Conservation (phyloP, 768 basidiomycete genomes). For the Termitomyces sp. region DNA sequence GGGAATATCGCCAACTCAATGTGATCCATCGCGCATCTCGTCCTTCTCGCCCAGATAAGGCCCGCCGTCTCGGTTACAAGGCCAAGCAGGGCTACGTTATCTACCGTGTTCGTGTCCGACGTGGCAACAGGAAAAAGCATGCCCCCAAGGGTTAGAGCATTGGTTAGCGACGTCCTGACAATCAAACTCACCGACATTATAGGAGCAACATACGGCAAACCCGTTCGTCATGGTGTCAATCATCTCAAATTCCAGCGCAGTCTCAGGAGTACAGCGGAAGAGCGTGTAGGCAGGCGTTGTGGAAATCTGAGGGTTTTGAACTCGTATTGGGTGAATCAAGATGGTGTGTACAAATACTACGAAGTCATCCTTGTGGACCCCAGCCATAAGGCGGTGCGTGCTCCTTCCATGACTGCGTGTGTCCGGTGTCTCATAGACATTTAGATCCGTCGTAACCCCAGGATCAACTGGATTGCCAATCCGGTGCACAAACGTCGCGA, state of each 20-base stretch:
- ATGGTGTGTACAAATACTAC: slow-evolving; percentile 98
- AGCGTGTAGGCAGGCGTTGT: slow-evolving; percentile 94
- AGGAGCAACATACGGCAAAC: slow-evolving; percentile 99
- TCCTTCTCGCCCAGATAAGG: slow-evolving; percentile 98
- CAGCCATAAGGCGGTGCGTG: slow-evolving; percentile 83
- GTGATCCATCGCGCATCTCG: slow-evolving; percentile 98
- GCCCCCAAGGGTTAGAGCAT: slow-evolving; percentile 80
- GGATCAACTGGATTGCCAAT: slow-evolving; percentile 99
- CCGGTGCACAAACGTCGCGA: slow-evolving; percentile 99
- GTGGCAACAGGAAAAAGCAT: slow-evolving; percentile 99
- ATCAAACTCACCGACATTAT: not conserved
- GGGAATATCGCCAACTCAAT: slow-evolving; percentile 98
- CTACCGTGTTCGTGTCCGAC: slow-evolving; percentile 95
- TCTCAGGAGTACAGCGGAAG: slow-evolving; percentile 90
- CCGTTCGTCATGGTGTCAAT: slow-evolving; percentile 98
- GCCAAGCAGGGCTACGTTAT: slow-evolving; percentile 99
- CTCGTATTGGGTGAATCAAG: slow-evolving; percentile 99
- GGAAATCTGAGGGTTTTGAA: slow-evolving; percentile 95
- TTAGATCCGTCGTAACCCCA: slow-evolving; percentile 89
- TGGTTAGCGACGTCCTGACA: not conserved
- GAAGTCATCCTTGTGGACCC: slow-evolving; percentile 99
- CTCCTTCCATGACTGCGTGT: not conserved
- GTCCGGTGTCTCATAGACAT: slow-evolving; percentile 9
- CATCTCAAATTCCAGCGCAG: slow-evolving; percentile 97
- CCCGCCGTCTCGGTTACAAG: slow-evolving; percentile 97